Percentiles rank a stretch among this genome's conserved stretches.
Conservation (phyloP, 139 green algal genomes). For the Gonium pectorale region DNA sequence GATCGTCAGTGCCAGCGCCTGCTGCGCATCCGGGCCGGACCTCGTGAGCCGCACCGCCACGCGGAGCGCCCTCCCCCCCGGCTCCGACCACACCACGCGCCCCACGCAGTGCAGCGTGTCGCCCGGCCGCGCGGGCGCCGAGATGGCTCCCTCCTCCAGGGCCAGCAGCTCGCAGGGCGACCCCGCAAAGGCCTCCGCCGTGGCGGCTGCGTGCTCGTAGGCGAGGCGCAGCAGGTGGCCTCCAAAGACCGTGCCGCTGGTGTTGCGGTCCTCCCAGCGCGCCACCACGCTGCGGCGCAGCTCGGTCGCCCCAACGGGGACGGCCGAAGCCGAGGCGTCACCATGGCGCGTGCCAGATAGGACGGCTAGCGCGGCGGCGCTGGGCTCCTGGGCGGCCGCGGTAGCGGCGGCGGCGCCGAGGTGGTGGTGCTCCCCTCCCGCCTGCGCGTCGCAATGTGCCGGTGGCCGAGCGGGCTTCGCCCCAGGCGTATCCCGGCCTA, state of each 20-base stretch:
- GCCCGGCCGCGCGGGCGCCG: slow-evolving; percentile 32
- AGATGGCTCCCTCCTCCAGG: slow-evolving; percentile 40
- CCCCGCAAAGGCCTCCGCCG: slow-evolving; percentile 6
- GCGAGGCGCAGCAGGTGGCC: slow-evolving; percentile 50
- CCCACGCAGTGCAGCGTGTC: slow-evolving; percentile 17
- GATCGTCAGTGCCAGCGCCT: slow-evolving; percentile 27
- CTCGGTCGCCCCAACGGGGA: neutral
- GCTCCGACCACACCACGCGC: slow-evolving; percentile 19
- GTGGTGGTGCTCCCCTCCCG: too few species aligned
- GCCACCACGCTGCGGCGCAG: neutral
- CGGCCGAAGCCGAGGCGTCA: neutral
- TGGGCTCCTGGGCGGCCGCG: too few species aligned
- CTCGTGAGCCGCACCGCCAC: slow-evolving; percentile 11
- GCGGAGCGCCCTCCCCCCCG: neutral
- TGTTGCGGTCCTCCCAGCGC: slow-evolving; percentile 47
- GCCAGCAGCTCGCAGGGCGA: slow-evolving; percentile 33
- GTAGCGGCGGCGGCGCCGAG: too few species aligned
- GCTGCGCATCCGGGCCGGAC: neutral
- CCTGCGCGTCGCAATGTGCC: too few species aligned
- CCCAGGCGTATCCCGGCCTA: too few species aligned
- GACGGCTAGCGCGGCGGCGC: too few species aligned
- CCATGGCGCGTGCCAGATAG: too few species aligned
- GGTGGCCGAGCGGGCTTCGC: too few species aligned
- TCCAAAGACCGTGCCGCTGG: slow-evolving; percentile 45
- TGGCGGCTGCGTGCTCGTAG: slow-evolving; percentile 34